phyloP scores from a whole-genome alignment of 371 early-diverging fungal species.

The Mortierella sp. region DNA sequence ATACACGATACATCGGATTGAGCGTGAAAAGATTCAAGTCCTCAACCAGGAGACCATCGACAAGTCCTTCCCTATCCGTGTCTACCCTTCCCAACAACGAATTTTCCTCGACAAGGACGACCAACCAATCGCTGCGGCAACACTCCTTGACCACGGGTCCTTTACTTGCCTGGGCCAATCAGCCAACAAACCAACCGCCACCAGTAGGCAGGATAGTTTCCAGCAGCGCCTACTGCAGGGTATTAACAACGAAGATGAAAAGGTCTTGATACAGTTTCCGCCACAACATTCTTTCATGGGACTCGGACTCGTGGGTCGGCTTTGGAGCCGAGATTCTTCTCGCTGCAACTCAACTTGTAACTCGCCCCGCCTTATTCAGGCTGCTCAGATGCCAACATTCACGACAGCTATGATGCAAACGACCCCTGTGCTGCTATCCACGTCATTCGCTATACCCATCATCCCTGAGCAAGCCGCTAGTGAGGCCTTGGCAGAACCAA shows the following conservation, averaged over 20 bases:
- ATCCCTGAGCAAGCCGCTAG: neutral
- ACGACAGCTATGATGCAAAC: constrained; percentile 14
- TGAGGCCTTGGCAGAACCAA: neutral
- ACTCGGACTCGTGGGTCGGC: constrained; percentile 11
- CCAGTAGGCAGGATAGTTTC: no score
- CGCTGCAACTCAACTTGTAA: constrained; percentile 12
- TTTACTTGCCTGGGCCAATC: neutral
- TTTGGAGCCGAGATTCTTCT: constrained; percentile 32
- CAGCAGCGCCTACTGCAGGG: neutral
- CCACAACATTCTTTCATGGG: constrained; percentile 26
- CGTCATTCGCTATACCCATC: neutral
- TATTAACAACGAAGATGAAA: neutral
- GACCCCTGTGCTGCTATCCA: neutral
- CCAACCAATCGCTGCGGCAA: neutral
- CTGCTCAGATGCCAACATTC: constrained; percentile 11
- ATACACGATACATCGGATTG: neutral
- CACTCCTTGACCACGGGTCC: neutral
- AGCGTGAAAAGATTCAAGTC: constrained; percentile 15
- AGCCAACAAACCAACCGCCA: neutral
- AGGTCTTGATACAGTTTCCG: constrained; percentile 1
- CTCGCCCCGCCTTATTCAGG: constrained; percentile 26
- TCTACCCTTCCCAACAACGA: constrained; percentile 26
- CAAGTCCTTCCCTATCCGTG: constrained; percentile 34
- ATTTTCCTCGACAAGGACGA: constrained; percentile 25
- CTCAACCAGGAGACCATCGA: constrained; percentile 33